phyloP scores from a whole-genome alignment of 140 eudicot species.

The Cichorium intybus region DNA sequence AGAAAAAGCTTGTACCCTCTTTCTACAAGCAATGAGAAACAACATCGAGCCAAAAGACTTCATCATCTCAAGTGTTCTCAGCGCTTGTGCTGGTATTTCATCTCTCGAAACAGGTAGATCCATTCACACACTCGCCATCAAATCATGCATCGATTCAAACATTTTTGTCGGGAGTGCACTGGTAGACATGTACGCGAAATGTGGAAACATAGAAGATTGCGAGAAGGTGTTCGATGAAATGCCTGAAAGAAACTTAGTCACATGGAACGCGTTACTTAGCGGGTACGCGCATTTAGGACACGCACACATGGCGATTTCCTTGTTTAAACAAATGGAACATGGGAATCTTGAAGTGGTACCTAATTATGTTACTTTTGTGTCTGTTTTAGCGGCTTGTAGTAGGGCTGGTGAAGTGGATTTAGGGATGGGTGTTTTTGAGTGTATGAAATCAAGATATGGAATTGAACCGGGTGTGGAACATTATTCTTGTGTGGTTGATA shows the following conservation, averaged over 20 bases:
- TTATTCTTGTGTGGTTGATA: constrained; percentile 81
- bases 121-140: constrained; percentile 65
- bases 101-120: constrained; percentile 64
- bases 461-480: constrained; percentile 70
- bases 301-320: constrained; percentile 55
- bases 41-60: constrained; percentile 51
- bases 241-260: constrained; percentile 48
- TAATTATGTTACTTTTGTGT: constrained; percentile 74
- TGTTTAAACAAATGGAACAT: constrained; percentile 53
- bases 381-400: constrained; percentile 72
- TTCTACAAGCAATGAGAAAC: constrained; percentile 43
- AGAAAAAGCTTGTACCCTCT: constrained; percentile 58
- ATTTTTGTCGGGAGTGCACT: constrained; percentile 81
- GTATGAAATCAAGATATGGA: constrained; percentile 58
- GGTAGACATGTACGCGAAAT: constrained; percentile 91
- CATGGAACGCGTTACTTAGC: constrained; percentile 79
- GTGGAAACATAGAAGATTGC: constrained; percentile 71
- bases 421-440: constrained; percentile 60
- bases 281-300: constrained; percentile 76
- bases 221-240: constrained; percentile 52
- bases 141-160: constrained; percentile 59
- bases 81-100: constrained; percentile 79
- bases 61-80: constrained; percentile 62
- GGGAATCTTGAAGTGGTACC: constrained; percentile 35
- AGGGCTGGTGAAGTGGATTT: constrained; percentile 62